Percentiles rank a stretch among this genome's conserved stretches.
These are phyloP conservation scores for Lumnitzera littorea DNA, from an alignment of 345 rosid species.

Conservation along the genomic window DNA sequence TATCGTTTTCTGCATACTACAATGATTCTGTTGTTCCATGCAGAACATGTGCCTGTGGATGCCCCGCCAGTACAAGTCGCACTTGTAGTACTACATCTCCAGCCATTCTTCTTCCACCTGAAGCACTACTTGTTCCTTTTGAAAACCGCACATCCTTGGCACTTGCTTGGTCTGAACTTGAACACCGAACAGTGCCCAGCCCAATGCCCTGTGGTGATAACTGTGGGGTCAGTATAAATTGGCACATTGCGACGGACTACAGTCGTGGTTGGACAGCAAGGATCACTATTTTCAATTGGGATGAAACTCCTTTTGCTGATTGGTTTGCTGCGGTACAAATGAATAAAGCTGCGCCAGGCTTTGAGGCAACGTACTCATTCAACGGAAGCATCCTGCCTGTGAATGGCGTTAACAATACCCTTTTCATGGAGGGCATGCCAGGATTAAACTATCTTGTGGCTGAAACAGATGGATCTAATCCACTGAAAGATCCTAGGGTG, in stretches of 20 bases:
- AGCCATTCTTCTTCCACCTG: constrained; percentile 68
- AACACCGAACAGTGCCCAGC: constrained; percentile 48
- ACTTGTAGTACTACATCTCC: constrained; percentile 69
- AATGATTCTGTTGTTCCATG: constrained; percentile 89
- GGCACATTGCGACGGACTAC: constrained; percentile 79
- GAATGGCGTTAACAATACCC: constrained; percentile 45
- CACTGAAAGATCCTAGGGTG: constrained; percentile 51
- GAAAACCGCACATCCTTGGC: constrained; percentile 68
- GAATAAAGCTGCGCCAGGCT: constrained; percentile 62
- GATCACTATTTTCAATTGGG: constrained; percentile 94
- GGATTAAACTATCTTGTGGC: constrained; percentile 81
- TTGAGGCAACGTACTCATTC: constrained; percentile 71
- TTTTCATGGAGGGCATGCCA: constrained; percentile 69
- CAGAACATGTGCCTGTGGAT: constrained; percentile 87
- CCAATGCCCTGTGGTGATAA: constrained; percentile 88
- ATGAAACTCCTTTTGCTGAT: constrained; percentile 53
- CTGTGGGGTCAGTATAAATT: constrained; percentile 89
- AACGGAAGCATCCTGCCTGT: constrained; percentile 49
- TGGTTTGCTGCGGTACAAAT: constrained; percentile 83
- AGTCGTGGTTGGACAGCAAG: constrained; percentile 80
- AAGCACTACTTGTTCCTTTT: constrained; percentile 78
- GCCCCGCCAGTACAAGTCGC: constrained; percentile 36
- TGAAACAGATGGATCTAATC: constrained; percentile 53
- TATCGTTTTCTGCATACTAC: constrained; percentile 85
- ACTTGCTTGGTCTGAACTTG: constrained; percentile 58